phyloP scores from a whole-genome alignment of 768 basidiomycete species.

The Polyporus arcularius region DNA sequence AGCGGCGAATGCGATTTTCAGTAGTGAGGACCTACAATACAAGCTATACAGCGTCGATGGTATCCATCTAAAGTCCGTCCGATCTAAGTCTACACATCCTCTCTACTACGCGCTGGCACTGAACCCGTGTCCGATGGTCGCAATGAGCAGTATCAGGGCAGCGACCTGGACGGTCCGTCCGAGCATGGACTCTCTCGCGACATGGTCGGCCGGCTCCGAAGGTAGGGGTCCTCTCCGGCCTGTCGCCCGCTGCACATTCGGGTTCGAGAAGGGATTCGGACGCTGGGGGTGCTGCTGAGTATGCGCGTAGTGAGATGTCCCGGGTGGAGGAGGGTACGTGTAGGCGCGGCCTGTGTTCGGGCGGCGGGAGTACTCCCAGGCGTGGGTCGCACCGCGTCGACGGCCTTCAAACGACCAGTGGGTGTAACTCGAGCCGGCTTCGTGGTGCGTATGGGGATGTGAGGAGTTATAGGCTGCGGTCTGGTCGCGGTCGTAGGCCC shows the following conservation, averaged over 20 bases:
- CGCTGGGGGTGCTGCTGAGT: conserved; percentile 12
- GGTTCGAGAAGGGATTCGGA: conserved; percentile 28
- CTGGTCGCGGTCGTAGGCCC: conserved; percentile 36
- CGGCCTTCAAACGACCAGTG: conserved; percentile 31
- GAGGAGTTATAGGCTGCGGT: conserved; percentile 8
- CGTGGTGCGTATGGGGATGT: conserved; percentile 13
- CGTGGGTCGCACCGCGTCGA: conserved; percentile 37
- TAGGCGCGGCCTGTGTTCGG: conserved; percentile 19
- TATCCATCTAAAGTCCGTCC: too few relatives aligned
- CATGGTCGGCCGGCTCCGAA: conserved; percentile 17
- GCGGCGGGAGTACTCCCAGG: conserved; percentile 34
- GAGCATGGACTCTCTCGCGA: conserved; percentile 22
- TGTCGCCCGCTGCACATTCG: conserved; percentile 30
- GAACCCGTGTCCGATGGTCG: conserved; percentile 27
- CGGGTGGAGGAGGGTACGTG: conserved; percentile 12
- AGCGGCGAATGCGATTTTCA: too few relatives aligned
- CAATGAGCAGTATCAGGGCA: conserved; percentile 30
- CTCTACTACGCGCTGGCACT: conserved; percentile 24
- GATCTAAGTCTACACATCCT: background rate
- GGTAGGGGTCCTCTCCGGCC: conserved; percentile 15
- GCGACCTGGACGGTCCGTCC: conserved; percentile 29
- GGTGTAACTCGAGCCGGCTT: conserved; percentile 13
- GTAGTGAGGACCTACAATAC: too few relatives aligned
- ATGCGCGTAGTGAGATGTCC: conserved; percentile 1
- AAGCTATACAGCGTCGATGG: too few relatives aligned